These are phyloP conservation scores for Colletotrichum magnum DNA, from an alignment of 2,329 filamentous ascomycete genomes.

Conservation along the genomic window DNA sequence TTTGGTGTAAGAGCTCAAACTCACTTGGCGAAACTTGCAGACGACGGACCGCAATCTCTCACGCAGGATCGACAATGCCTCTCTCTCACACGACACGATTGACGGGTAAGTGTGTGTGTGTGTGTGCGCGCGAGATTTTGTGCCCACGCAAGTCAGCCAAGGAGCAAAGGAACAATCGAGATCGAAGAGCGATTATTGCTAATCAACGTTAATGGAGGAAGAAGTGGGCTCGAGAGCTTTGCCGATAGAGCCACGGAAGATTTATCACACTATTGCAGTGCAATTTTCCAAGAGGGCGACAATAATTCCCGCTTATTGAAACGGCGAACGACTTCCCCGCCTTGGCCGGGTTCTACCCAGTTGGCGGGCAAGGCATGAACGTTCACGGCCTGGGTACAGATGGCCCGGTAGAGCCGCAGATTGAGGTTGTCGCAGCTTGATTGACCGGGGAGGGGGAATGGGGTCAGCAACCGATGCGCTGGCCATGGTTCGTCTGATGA, in stretches of 20 bases:
- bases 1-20: background rate
- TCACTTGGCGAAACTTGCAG: constrained; percentile 14
- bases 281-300: background rate
- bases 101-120: no score
- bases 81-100: no score
- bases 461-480: constrained; percentile 15
- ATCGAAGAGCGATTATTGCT: constrained; percentile 15
- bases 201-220: constrained; percentile 8
- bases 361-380: constrained; percentile 21
- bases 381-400: constrained; percentile 7
- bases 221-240: background rate
- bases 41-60: background rate
- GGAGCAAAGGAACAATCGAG: constrained; percentile 2
- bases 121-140: no score
- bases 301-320: constrained; percentile 30
- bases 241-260: constrained; percentile 17
- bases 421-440: constrained; percentile 39
- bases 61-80: no score
- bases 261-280: no score
- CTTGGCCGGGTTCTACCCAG: constrained; percentile 10
- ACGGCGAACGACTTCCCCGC: constrained; percentile 27
- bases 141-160: constrained; percentile 9
- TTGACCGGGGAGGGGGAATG: constrained; percentile 18
- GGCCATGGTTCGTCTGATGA: constrained; percentile 37
- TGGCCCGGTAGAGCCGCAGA: constrained; percentile 31